Base-by-base conservation (phyloP, 257 asterid species). In the Jaltomata sinuosa region DNA sequence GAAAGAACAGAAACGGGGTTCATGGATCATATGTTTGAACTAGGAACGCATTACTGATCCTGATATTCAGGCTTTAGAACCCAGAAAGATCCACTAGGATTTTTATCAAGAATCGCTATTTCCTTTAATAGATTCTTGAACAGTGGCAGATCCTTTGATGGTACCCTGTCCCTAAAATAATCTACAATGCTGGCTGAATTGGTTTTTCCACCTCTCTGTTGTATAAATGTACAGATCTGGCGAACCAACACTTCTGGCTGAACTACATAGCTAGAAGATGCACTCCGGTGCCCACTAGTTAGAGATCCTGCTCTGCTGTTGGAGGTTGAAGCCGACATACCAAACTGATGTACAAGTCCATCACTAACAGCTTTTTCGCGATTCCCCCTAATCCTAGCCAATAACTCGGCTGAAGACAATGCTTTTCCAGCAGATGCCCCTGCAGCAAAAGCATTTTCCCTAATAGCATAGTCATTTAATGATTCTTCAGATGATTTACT, bases 241-340 rank as follows among this genome's bases (percentile, higher is more conserved):
- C 98, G 98, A 87, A 95, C 92, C 87, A 97, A 87, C 27, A 97
- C 91, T 86, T 97, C 99, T 3, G 99, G 97, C 88, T 88, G 97
- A 49, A 89, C 90, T 74, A 87, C 86, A 3, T 84, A 27, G 80
- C 67, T 85, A 67, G 84, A 88, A 8, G 89, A 86, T 68, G 90
- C 5, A 86, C 88, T 88, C 40, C 93, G 85, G 32, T 80, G 84
- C 83, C 91, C 84, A 31, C 79, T 86, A 78, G 36, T 78, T 5
- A 85, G 83, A 25, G 93, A 62, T 64, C 82, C 88, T 78, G 84
- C 91, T 38, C 92, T 85, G 47, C 84, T 85, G 12, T 38, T 87
- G 65, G 93, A 84, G 42, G 88, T 67, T 83, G 94, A 85, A 82
- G 87, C 89, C 87, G 83, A 42, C 11, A 21, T 77, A 62, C 85